phyloP scores from a whole-genome alignment of 805 yeast species.

The Teunomyces stri region DNA sequence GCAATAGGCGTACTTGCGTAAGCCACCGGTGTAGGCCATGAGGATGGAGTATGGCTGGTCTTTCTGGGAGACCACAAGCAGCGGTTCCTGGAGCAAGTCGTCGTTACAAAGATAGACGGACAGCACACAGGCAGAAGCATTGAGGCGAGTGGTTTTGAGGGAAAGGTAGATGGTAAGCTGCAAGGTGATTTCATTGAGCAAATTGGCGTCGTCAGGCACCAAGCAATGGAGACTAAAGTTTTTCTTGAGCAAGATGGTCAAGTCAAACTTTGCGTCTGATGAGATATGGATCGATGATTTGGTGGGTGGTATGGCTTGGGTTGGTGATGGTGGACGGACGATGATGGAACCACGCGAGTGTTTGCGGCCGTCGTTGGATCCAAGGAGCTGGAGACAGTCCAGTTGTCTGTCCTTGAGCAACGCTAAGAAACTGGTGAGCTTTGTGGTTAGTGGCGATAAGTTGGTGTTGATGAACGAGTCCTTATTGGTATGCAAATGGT shows the following conservation, averaged over 20 bases:
- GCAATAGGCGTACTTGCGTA: slow-evolving; percentile 40
- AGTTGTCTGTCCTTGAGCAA: slow-evolving; percentile 10
- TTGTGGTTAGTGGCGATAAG: slow-evolving; percentile 59
- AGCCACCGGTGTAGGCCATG: slow-evolving; percentile 39
- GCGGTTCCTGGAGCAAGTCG: slow-evolving; percentile 18
- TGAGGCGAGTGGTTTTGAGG: slow-evolving; percentile 17
- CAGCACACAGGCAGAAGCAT: slow-evolving; percentile 15
- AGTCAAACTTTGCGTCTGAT: slow-evolving; percentile 28
- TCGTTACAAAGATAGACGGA: slow-evolving; percentile 22
- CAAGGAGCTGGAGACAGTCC: not conserved
- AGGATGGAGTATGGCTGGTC: slow-evolving; percentile 27
- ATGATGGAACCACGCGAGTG: not conserved
- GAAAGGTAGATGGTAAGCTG: slow-evolving; percentile 34
- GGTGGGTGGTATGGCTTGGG: not conserved
- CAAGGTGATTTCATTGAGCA: slow-evolving; percentile 31
- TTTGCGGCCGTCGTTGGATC: not conserved
- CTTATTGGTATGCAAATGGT: slow-evolving; percentile 38
- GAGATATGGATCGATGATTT: slow-evolving; percentile 2
- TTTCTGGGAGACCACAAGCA: slow-evolving; percentile 29
- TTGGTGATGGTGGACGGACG: not conserved
- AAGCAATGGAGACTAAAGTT: slow-evolving; percentile 34
- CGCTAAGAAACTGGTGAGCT: slow-evolving; percentile 48
- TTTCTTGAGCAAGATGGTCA: slow-evolving; percentile 30
- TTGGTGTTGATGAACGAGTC: slow-evolving; percentile 61
- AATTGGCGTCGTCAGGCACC: slow-evolving; percentile 33